Percentiles rank a stretch among this genome's conserved stretches.
These are phyloP conservation scores for Lentinula sp. DNA, from an alignment of 768 basidiomycete genomes.

Conservation along the genomic window DNA sequence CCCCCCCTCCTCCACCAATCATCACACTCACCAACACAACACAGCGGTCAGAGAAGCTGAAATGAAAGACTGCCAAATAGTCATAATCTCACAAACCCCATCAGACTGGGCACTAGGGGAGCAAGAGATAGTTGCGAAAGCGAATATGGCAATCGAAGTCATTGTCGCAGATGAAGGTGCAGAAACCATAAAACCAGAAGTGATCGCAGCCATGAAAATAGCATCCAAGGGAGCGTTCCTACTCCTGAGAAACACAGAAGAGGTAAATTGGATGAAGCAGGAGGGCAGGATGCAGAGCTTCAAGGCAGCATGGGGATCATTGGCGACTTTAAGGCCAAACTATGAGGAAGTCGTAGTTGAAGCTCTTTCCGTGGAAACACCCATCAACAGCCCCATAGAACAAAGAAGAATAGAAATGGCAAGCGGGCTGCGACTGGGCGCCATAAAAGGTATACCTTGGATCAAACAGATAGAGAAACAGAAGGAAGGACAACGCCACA, in stretches of 20 bases:
- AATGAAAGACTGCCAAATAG: not conserved
- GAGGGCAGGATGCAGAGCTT: not conserved
- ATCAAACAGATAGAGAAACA: too few species aligned
- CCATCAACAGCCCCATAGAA: not conserved
- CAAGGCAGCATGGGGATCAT: too few species aligned
- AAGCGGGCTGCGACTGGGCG: not conserved
- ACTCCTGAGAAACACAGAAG: not conserved
- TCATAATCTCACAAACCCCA: not conserved
- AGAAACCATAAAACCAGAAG: not conserved
- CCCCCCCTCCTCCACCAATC: not conserved
- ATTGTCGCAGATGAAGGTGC: not conserved
- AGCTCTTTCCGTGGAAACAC: too few species aligned
- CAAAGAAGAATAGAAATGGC: not conserved
- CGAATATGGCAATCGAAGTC: not conserved
- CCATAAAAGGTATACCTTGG: too few species aligned
- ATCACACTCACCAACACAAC: not conserved
- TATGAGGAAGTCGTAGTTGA: too few species aligned
- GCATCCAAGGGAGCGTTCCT: not conserved
- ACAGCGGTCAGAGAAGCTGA: not conserved
- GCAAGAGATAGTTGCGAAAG: not conserved
- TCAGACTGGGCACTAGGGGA: not conserved
- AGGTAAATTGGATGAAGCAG: not conserved
- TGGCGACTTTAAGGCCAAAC: too few species aligned
- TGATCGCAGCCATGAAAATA: not conserved
- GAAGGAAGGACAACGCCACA: too few species aligned